These are phyloP conservation scores for Trichomonascus vanleenenianus DNA, from an alignment of 805 yeast genomes.

Conservation along the genomic window DNA sequence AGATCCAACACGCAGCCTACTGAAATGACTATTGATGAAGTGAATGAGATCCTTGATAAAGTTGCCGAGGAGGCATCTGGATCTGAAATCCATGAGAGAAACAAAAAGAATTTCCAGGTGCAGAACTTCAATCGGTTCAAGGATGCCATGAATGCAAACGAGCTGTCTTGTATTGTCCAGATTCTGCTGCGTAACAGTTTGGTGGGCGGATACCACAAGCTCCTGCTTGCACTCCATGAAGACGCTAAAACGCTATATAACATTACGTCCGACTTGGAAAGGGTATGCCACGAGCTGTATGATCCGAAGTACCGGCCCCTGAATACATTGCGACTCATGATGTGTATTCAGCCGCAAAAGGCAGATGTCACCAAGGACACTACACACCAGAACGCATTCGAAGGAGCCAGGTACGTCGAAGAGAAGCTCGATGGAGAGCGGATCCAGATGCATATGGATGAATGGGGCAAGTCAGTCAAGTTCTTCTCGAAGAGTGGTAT, in stretches of 20 bases:
- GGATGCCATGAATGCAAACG: slow-evolving; percentile 48
- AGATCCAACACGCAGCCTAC: slow-evolving; percentile 35
- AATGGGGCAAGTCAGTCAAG: slow-evolving; percentile 37
- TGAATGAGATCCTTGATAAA: slow-evolving; percentile 40
- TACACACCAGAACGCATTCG: slow-evolving; percentile 1
- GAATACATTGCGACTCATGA: slow-evolving; percentile 37
- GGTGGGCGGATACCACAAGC: slow-evolving; percentile 52
- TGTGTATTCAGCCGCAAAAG: slow-evolving; percentile 70
- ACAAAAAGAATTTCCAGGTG: too few species aligned
- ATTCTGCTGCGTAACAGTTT: slow-evolving; percentile 45
- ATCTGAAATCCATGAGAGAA: slow-evolving; percentile 25
- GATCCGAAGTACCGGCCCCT: slow-evolving; percentile 41
- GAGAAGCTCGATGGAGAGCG: slow-evolving; percentile 95
- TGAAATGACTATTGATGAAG: slow-evolving; percentile 38
- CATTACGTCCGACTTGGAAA: slow-evolving; percentile 55
- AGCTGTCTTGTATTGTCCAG: slow-evolving; percentile 60
- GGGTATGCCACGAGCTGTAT: slow-evolving; percentile 49
- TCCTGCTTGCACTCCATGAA: slow-evolving; percentile 63
- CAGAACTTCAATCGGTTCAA: slow-evolving; percentile 38
- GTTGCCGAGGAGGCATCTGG: slow-evolving; percentile 38
- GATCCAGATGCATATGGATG: slow-evolving; percentile 61
- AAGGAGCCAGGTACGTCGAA: slow-evolving; percentile 57
- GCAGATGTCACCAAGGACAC: slow-evolving; percentile 45
- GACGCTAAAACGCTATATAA: slow-evolving; percentile 61
- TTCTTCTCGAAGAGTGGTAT: slow-evolving; percentile 61